phyloP scores from a whole-genome alignment of 495 filamentous ascomycete species.

The Penicillium argentinense region DNA sequence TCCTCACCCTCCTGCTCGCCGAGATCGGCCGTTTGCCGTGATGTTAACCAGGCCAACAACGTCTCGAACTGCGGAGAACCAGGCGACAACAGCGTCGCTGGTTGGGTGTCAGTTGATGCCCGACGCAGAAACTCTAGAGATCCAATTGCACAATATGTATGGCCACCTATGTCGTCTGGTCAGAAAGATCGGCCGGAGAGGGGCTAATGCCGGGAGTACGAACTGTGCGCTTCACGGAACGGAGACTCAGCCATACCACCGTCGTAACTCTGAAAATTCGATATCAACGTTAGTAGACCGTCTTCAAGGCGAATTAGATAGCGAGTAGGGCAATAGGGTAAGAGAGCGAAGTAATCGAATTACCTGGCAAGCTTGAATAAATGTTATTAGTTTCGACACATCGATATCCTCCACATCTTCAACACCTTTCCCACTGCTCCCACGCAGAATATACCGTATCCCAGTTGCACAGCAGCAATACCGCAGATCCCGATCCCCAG shows the following conservation, averaged over 20 bases:
- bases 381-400: slow-evolving; percentile 63
- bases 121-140: slow-evolving; percentile 70
- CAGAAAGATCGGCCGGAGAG: slow-evolving; percentile 12
- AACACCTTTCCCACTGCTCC: slow-evolving; percentile 50
- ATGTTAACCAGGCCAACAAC: slow-evolving; percentile 64
- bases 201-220: slow-evolving; percentile 23
- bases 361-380: slow-evolving; percentile 71
- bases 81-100: slow-evolving; percentile 29
- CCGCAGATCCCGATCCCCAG: slow-evolving; percentile 79
- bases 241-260: slow-evolving; percentile 82
- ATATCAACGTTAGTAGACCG: neutral
- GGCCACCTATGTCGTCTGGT: slow-evolving; percentile 62
- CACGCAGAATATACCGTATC: slow-evolving; percentile 80
- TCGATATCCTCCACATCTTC: slow-evolving; percentile 70
- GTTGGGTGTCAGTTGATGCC: slow-evolving; percentile 16
- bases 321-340: too few relatives aligned
- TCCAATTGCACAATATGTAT: slow-evolving; percentile 80
- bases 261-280: slow-evolving; percentile 72
- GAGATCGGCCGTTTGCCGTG: slow-evolving; percentile 62
- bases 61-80: slow-evolving; percentile 38
- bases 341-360: too few relatives aligned
- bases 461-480: slow-evolving; percentile 81
- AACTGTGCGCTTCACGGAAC: slow-evolving; percentile 86
- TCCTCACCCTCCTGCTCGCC: slow-evolving; percentile 46
- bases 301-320: neutral